phyloP scores from a whole-genome alignment of 73 alveolate genomes.

The Paraurostyla sp. region DNA sequence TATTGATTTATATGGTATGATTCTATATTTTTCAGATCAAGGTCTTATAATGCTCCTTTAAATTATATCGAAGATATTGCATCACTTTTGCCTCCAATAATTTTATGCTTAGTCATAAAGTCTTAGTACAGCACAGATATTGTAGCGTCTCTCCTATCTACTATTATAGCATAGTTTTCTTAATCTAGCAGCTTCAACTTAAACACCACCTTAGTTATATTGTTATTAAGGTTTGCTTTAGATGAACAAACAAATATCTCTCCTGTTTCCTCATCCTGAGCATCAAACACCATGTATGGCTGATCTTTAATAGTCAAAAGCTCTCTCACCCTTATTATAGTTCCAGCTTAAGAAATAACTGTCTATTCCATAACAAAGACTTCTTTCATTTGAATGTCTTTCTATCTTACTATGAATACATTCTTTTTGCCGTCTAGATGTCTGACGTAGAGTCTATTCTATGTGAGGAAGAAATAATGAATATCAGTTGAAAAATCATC shows the following conservation, averaged over 20 bases:
- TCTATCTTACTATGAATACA: neutral
- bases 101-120: neutral
- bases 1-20: neutral
- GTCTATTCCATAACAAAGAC: neutral
- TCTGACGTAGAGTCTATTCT: neutral
- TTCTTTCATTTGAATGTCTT: neutral
- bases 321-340: neutral
- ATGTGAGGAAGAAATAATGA: neutral
- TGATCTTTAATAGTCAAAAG: neutral
- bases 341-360: neutral
- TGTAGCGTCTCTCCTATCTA: neutral
- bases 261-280: neutral
- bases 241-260: neutral
- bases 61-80: neutral
- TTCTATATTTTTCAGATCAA: neutral
- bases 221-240: neutral
- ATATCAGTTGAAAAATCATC: slow-evolving; percentile 7
- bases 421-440: neutral
- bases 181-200: neutral
- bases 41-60: neutral
- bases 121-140: slow-evolving; percentile 1
- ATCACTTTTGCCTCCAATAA: slow-evolving; percentile 12
- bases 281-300: neutral
- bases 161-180: neutral
- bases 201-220: neutral